Evolutionary conservation across 108 stramenopile genomes (phyloP).

Genomic region (Stephanodiscus triporus): DNA sequence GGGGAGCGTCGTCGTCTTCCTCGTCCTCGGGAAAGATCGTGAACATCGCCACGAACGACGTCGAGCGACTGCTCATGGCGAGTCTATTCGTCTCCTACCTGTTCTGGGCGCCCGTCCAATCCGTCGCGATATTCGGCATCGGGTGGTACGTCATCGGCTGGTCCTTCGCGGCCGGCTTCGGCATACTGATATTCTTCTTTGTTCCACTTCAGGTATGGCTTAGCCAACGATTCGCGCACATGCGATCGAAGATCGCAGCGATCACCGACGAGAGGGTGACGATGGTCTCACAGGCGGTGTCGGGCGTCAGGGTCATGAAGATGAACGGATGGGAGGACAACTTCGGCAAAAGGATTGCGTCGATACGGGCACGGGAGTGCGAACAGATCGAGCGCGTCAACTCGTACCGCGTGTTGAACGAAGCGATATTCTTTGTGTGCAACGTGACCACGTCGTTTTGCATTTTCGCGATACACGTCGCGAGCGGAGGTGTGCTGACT

Average conservation of each 20-base stretch:
- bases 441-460: constrained; percentile 54
- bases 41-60: constrained; percentile 92
- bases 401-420: constrained; percentile 72
- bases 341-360: constrained; percentile 70
- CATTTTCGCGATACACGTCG: constrained; percentile 52
- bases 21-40: constrained; percentile 76
- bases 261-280: constrained; percentile 89
- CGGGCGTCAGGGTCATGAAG: constrained; percentile 87
- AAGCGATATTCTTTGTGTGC: constrained; percentile 74
- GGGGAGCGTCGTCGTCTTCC: constrained; percentile 7
- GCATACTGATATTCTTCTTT: constrained; percentile 73
- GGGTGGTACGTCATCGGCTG: constrained; percentile 75
- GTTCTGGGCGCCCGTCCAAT: constrained; percentile 84
- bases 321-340: constrained; percentile 80
- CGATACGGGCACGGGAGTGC: constrained; percentile 66
- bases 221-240: constrained; percentile 66
- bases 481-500: constrained; percentile 52
- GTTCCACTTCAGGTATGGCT: constrained; percentile 85
- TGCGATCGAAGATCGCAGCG: constrained; percentile 74
- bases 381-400: constrained; percentile 71
- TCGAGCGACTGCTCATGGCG: constrained; percentile 85
- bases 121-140: constrained; percentile 73
- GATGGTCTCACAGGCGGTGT: constrained; percentile 88
- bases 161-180: constrained; percentile 88
- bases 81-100: constrained; percentile 74